Base-by-base conservation (phyloP, 129 eudicot genomes). In the sunflower (Helianthus annuus) region DNA sequence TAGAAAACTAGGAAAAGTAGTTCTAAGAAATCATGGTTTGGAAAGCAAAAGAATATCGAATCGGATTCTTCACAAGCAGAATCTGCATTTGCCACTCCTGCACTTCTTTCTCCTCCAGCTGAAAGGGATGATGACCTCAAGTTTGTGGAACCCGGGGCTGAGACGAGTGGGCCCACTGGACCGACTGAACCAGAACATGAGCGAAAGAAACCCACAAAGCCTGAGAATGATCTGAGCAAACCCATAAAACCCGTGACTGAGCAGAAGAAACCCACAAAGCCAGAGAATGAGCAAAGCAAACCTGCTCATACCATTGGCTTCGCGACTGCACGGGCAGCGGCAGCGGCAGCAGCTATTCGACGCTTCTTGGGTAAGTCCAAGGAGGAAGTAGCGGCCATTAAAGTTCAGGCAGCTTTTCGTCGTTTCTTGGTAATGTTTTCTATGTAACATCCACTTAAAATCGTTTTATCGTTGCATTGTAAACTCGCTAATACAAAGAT, bases 321-420 rank as follows among this genome's bases (percentile, higher is more conserved):
- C 36, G 36, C 36, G 36, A 32, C 36, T 32, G 8, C 46, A 42
- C 8, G 46, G 2, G 71, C 74, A 24, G 86, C 84, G 3, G 46
- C 8, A 59, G 94, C 89, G 4, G 92, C 92, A 17, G 92, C 87
- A 34, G 89, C 84, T n/a, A 79, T 77, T 3, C 57, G 85, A 45
- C 78, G 76, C 44, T 46, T 65, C 58, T 60, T 49, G 27, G 91
- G 82, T 52, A 85, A 81, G 73, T 69, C 96, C 2, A 85, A 81
- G 68, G 91, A 88, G 52, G 96, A 88, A 70, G 61, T 85, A 4
- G 91, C 96, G 10, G 91, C 87, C 29, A 78, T 83, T 59, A 88
- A 77, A 84, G 75, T 88, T 62, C 96, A 88, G 69, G 69, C 91
- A 69, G 82, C 83, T 72, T 88, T 83, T 56, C 85, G 96, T 0